phyloP scores from a whole-genome alignment of 306 rosid genomes.

The Rosa persica region DNA sequence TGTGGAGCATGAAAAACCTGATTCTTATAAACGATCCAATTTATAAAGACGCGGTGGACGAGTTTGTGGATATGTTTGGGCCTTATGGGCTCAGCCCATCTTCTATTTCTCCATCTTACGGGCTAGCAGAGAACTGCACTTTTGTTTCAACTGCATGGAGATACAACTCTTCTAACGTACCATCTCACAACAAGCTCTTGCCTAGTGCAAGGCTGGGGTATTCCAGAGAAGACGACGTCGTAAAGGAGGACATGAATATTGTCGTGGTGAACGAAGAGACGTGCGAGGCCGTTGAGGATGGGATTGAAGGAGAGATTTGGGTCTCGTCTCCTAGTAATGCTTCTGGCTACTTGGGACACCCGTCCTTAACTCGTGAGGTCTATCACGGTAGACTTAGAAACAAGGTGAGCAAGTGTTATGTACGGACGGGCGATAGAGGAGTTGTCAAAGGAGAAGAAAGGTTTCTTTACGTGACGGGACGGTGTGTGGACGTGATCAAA shows the following conservation, averaged over 20 bases:
- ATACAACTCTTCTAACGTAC: slow-evolving; percentile 34
- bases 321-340: slow-evolving; percentile 82
- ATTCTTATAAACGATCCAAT: slow-evolving; percentile 76
- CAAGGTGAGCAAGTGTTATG: slow-evolving; percentile 34
- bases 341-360: slow-evolving; percentile 67
- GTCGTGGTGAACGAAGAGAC: slow-evolving; percentile 64
- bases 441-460: slow-evolving; percentile 58
- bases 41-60: slow-evolving; percentile 45
- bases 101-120: slow-evolving; percentile 66
- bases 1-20: slow-evolving; percentile 49
- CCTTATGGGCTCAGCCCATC: slow-evolving; percentile 56
- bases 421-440: slow-evolving; percentile 75
- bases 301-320: slow-evolving; percentile 82
- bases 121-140: slow-evolving; percentile 85
- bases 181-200: slow-evolving; percentile 55
- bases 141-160: slow-evolving; percentile 85
- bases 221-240: slow-evolving; percentile 2
- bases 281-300: slow-evolving; percentile 59
- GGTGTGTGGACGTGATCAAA: slow-evolving; percentile 53
- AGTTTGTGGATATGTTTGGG: slow-evolving; percentile 47
- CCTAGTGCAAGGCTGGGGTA: slow-evolving; percentile 56
- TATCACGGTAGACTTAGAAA: slow-evolving; percentile 47
- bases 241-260: slow-evolving; percentile 55
- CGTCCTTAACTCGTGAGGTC: slow-evolving; percentile 55
- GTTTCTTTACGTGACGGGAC: slow-evolving; percentile 60